A percentile compares a stretch with the other conserved stretches of the same genome.
These are phyloP conservation scores for Tritrichomonas foetus DNA, from an alignment of 208 protist species.

Conservation along the genomic window DNA sequence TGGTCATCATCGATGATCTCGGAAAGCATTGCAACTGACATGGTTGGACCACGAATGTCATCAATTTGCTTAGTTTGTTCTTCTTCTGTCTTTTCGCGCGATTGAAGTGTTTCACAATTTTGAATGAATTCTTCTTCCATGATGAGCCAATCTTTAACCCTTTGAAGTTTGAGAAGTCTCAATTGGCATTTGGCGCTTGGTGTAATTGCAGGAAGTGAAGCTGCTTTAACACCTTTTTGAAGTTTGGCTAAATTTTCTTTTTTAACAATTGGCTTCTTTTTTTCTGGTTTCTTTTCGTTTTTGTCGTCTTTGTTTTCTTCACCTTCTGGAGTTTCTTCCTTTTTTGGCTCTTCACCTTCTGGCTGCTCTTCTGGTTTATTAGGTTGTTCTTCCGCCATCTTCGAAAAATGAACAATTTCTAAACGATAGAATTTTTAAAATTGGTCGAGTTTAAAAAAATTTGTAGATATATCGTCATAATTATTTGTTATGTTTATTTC, in stretches of 20 bases:
- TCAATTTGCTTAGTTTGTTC: slow-evolving; percentile 90
- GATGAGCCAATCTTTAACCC: slow-evolving; percentile 97
- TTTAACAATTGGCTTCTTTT: neutral
- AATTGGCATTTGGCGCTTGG: slow-evolving; percentile 92
- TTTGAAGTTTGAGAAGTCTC: slow-evolving; percentile 88
- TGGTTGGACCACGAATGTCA: slow-evolving; percentile 91
- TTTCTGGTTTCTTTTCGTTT: neutral
- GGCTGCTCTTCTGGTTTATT: neutral
- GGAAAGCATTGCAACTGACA: slow-evolving; percentile 93
- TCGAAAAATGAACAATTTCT: neutral
- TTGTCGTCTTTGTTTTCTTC: neutral
- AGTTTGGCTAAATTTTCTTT: neutral
- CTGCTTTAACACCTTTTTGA: neutral
- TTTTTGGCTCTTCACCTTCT: neutral
- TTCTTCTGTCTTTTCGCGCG: slow-evolving; percentile 68
- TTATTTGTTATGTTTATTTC: too few species aligned
- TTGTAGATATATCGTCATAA: too few species aligned
- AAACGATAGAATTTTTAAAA: too few species aligned
- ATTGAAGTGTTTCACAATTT: slow-evolving; percentile 73
- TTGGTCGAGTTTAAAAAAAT: too few species aligned
- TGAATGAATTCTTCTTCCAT: slow-evolving; percentile 98
- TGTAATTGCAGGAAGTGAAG: neutral
- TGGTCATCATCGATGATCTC: slow-evolving; percentile 99
- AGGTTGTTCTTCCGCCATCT: neutral
- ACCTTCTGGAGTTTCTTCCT: neutral